Evolutionary conservation across 1,139 yeast species (phyloP).

Genomic region (Williopsis jadinii): DNA sequence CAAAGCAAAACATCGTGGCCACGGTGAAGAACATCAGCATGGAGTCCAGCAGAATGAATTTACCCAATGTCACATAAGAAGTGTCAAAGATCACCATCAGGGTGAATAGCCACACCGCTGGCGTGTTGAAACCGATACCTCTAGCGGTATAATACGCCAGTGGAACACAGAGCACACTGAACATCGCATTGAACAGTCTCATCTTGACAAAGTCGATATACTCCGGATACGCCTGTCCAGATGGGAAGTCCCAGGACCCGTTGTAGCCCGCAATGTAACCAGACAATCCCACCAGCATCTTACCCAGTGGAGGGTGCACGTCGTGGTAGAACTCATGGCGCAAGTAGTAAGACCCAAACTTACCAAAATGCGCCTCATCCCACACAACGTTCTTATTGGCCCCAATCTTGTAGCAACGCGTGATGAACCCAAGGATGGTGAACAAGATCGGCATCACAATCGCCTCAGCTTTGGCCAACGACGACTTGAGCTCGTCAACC

Average conservation of each 20-base stretch:
- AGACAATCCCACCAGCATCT: slow-evolving; percentile 91
- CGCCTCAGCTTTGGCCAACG: slow-evolving; percentile 33
- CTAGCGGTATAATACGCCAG: slow-evolving; percentile 88
- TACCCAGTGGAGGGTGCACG: slow-evolving; percentile 98
- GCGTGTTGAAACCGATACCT: slow-evolving; percentile 73
- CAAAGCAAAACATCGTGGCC: slow-evolving; percentile 69
- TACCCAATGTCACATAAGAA: slow-evolving; percentile 83
- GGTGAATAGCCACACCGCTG: slow-evolving; percentile 84
- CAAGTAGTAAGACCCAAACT: slow-evolving; percentile 87
- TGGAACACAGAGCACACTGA: slow-evolving; percentile 88
- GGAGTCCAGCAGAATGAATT: slow-evolving; percentile 91
- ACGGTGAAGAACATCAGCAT: slow-evolving; percentile 91
- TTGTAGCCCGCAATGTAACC: slow-evolving; percentile 94
- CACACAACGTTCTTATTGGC: slow-evolving; percentile 70
- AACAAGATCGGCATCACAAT: slow-evolving; percentile 48
- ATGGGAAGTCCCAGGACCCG: slow-evolving; percentile 92
- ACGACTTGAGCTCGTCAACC: slow-evolving; percentile 19
- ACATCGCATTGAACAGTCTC: slow-evolving; percentile 90
- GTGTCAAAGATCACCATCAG: slow-evolving; percentile 82
- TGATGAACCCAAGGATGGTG: slow-evolving; percentile 60
- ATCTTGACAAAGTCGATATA: slow-evolving; percentile 80
- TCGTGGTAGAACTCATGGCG: slow-evolving; percentile 94
- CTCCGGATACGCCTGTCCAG: slow-evolving; percentile 82
- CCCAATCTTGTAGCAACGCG: slow-evolving; percentile 73
- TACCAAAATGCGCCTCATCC: slow-evolving; percentile 98